Evolutionary conservation across 495 filamentous ascomycete genomes (phyloP).

Genomic region (Diplogelasinospora grovesii): DNA sequence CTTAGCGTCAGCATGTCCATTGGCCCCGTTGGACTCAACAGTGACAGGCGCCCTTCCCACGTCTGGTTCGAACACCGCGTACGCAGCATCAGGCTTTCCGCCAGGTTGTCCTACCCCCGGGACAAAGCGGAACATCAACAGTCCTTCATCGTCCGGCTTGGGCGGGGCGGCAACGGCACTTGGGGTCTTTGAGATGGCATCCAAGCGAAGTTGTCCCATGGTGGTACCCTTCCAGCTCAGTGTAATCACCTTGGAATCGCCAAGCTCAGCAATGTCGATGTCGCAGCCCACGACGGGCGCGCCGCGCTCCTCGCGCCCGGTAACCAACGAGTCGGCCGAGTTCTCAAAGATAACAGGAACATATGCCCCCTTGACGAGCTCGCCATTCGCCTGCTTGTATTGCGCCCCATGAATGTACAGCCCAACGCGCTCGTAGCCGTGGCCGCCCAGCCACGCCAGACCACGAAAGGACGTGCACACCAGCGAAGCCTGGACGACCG

Average conservation of each 20-base stretch:
- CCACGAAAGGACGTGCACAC: not conserved
- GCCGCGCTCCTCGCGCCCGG: slow-evolving; percentile 2
- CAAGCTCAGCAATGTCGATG: not conserved
- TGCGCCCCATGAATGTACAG: slow-evolving; percentile 5
- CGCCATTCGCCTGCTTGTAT: not conserved
- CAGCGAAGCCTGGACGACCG: not conserved
- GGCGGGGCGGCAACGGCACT: no score
- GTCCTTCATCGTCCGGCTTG: slow-evolving; percentile 14
- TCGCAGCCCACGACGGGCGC: not conserved
- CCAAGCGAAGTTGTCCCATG: no score
- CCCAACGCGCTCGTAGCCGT: slow-evolving; percentile 2
- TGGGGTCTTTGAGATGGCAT: no score
- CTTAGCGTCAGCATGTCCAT: not conserved
- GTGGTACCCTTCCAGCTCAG: no score
- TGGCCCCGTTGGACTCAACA: no score
- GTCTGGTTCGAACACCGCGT: slow-evolving; percentile 11
- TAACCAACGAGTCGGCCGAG: not conserved
- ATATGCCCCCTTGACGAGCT: slow-evolving; percentile 3
- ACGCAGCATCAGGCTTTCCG: slow-evolving; percentile 15
- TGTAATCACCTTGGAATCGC: not conserved
- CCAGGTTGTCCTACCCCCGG: slow-evolving; percentile 12
- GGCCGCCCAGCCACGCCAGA: slow-evolving; percentile 6
- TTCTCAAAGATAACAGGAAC: slow-evolving; percentile 6
- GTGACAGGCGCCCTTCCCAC: no score
- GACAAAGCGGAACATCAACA: slow-evolving; percentile 13